Conservation (phyloP, 2,329 filamentous ascomycete species). For the Verticillium nubilum region DNA sequence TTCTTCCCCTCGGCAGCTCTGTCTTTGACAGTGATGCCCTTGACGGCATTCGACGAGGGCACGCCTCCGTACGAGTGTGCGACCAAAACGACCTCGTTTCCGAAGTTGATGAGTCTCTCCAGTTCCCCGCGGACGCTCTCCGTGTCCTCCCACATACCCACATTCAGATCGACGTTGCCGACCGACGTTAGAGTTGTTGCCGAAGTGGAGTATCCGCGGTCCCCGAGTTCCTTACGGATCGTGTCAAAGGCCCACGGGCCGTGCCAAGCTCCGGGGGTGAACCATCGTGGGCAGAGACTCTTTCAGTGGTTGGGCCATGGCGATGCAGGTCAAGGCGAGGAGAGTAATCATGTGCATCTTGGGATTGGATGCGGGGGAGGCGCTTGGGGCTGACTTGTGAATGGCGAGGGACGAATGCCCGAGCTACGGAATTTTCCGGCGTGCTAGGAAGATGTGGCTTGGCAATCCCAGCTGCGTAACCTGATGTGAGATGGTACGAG, state of each 20-base stretch:
- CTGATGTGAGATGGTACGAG: neutral
- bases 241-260: slow-evolving; percentile 21
- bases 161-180: slow-evolving; percentile 19
- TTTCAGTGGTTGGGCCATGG: neutral
- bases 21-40: slow-evolving; percentile 25
- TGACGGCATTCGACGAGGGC: slow-evolving; percentile 29
- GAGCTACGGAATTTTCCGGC: too few species aligned
- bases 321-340: neutral
- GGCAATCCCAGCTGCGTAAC: neutral
- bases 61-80: slow-evolving; percentile 39
- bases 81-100: slow-evolving; percentile 34
- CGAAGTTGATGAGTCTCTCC: slow-evolving; percentile 21
- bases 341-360: neutral
- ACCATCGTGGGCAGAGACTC: slow-evolving; percentile 20
- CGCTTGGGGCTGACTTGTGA: neutral
- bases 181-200: slow-evolving; percentile 25
- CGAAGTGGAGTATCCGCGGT: slow-evolving; percentile 23
- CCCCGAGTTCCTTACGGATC: slow-evolving; percentile 21
- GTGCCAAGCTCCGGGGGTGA: slow-evolving; percentile 34
- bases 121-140: slow-evolving; percentile 21
- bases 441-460: neutral
- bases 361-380: neutral
- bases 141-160: slow-evolving; percentile 23
- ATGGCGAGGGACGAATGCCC: neutral
- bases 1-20: slow-evolving; percentile 22